Base-by-base conservation (phyloP, 169 alveolate species). In the Eimeria praecox region DNA sequence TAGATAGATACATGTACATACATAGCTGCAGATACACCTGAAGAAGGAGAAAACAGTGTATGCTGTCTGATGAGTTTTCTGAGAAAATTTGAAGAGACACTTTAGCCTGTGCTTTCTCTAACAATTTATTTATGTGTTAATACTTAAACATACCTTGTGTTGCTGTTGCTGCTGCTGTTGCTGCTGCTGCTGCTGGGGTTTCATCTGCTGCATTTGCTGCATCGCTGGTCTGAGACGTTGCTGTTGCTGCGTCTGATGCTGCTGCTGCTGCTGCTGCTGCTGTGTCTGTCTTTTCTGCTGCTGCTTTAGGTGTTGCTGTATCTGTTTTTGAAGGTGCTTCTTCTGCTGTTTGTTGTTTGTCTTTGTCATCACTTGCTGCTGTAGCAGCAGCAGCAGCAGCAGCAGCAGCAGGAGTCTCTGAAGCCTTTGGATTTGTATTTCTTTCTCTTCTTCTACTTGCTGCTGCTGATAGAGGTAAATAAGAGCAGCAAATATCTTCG, bases 391-490 rank as follows among this genome's bases (percentile, higher is more conserved):
- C 52, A 35, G 87, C 33, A 35, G 40, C 87, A 20, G 87, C 54
- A 77, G 87, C 49, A 20, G 30, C 87, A 30, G 52, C 87, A 8
- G 87, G 87, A 30, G 44, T 30, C 30, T 40, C 33, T n/a, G n/a
- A n/a, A 8, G 87, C 54, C 4, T 77, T 3, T 1, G 30, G 44
- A 6, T 54, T 46, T 44, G 4, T 30, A n/a, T n/a, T n/a, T n/a
- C n/a, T n/a, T n/a, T n/a, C n/a, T n/a, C n/a, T n/a, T n/a, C n/a
- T n/a, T n/a, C n/a, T n/a, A n/a, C n/a, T n/a, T 1, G 94, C 85
- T 3, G 94, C 94, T n/a, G 52, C 54, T 24, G 94, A 88, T 8
- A 35, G 69, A 64, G 86, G 94, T 66, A 88, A 40, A 18, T 5
- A 4, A n/a, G n/a, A 27, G 46, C 85, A 78, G 27, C 62, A 42